Evolutionary conservation across 345 rosid species (phyloP).

Genomic region (Noccaea bulbosa): DNA sequence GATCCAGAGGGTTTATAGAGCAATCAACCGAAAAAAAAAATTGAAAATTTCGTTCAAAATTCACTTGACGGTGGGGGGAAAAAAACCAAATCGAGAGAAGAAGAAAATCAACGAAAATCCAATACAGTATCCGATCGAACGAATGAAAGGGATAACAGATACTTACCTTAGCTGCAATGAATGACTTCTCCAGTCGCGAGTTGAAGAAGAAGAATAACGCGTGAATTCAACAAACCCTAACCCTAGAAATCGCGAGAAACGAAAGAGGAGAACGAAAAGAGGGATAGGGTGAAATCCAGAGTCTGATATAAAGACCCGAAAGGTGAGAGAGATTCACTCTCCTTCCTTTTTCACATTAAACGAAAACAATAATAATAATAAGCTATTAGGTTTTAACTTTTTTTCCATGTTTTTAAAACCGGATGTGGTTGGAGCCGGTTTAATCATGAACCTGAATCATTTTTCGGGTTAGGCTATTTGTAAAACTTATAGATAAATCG

Average conservation of each 20-base stretch:
- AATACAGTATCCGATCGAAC: not conserved
- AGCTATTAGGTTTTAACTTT: no score
- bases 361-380: not conserved
- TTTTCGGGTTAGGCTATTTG: no score
- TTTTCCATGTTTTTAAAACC: no score
- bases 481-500: no score
- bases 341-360: constrained; percentile 14
- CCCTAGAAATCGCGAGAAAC: constrained; percentile 34
- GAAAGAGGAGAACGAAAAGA: constrained; percentile 12
- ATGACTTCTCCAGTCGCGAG: not conserved
- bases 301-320: not conserved
- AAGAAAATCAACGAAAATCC: constrained; percentile 1
- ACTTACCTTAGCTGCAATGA: constrained; percentile 26
- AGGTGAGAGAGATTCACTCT: constrained; percentile 14
- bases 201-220: constrained; percentile 27
- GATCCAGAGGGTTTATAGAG: constrained; percentile 33
- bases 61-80: not conserved
- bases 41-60: not conserved
- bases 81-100: constrained; percentile 17
- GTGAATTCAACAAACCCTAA: constrained; percentile 37
- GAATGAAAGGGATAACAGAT: not conserved
- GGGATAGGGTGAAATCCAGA: constrained; percentile 28
- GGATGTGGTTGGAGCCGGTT: no score
- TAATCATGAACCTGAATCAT: no score
- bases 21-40: constrained; percentile 17